Evolutionary conservation across 805 yeast species (phyloP), one percentile per base, ranked within the genome.

Genomic region (Candida sakaeoensis): DNA sequence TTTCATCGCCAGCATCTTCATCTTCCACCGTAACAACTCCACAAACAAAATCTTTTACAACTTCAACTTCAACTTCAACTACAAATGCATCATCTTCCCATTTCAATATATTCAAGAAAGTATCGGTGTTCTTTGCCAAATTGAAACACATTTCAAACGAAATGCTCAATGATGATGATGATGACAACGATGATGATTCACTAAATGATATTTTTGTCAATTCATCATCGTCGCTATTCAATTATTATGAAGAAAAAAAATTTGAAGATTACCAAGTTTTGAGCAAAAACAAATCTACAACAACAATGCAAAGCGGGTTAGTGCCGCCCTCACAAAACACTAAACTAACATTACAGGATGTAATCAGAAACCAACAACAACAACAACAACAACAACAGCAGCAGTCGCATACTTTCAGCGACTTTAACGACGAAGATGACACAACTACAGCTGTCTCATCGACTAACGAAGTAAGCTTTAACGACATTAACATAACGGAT

Each of bases 121-220:
- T 76, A 7, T 60, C 72, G 1, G 41, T 37, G 46, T 68, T 51
- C 44, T 57, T 44, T 41, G 54, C 45, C 40, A 56, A 54, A 45
- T 31, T 78, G 18, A 65, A 64, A 41, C 52, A 65, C 6, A 44
- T 77, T 1, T 69, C 80, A 2, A 80, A 77, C 47, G 76, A 70
- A 15, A 68, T 67, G 2, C 63, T 75, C 29, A 62, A 67, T 14
- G 64, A 73, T 3, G 78, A 75, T 60, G 79, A 77, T 46, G 60
- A 66, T 1, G 63, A n/a, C n/a, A n/a, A 73, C 1, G 41, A 39
- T 14, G 37, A 34, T 25, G 37, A 34, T 12, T 17, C 15, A 6
- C 27, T 36, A 17, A 72, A 69, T 36, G 77, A 74, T 29, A 56
- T 79, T 9, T 80, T 80, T 51, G 68, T 68, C 7, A 67, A 48